Percentiles rank a stretch among this genome's conserved stretches.
Conservation (phyloP, 805 yeast genomes). For the Saturnispora serradocipensis region DNA sequence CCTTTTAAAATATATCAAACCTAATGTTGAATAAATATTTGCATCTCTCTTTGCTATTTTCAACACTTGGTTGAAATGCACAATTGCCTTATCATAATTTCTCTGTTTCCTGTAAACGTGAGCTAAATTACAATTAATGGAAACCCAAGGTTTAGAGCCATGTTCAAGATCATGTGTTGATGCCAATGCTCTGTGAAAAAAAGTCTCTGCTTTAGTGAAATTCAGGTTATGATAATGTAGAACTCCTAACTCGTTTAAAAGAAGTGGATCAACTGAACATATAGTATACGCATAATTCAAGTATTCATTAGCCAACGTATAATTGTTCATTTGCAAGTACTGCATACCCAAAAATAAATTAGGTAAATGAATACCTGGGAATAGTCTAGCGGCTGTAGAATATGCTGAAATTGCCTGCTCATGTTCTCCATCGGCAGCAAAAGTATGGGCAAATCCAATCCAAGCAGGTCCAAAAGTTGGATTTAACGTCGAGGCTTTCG, state of each 20-base stretch:
- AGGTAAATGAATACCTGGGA: slow-evolving; percentile 87
- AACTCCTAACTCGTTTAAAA: slow-evolving; percentile 89
- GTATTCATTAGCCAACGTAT: slow-evolving; percentile 79
- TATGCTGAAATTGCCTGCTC: slow-evolving; percentile 97
- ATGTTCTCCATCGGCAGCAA: slow-evolving; percentile 97
- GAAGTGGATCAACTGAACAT: slow-evolving; percentile 77
- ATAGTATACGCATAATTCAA: slow-evolving; percentile 63
- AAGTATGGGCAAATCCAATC: slow-evolving; percentile 97
- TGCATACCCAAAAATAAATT: slow-evolving; percentile 92
- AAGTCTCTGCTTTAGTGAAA: slow-evolving; percentile 57
- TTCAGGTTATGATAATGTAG: slow-evolving; percentile 72
- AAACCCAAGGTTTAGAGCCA: slow-evolving; percentile 75
- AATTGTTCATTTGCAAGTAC: slow-evolving; percentile 78
- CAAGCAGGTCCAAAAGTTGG: slow-evolving; percentile 93
- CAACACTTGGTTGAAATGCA: slow-evolving; percentile 68
- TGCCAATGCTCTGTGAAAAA: slow-evolving; percentile 58
- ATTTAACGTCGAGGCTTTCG: slow-evolving; percentile 78
- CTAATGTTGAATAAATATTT: slow-evolving; percentile 75
- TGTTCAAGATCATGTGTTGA: slow-evolving; percentile 63
- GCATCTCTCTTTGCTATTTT: slow-evolving; percentile 58
- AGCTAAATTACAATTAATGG: slow-evolving; percentile 80
- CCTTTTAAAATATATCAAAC: slow-evolving; percentile 65
- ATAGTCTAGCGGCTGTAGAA: slow-evolving; percentile 87
- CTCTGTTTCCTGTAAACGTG: slow-evolving; percentile 73
- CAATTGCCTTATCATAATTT: slow-evolving; percentile 55